Conservation (phyloP, 2,329 filamentous ascomycete genomes). For the Claviceps sp. region DNA sequence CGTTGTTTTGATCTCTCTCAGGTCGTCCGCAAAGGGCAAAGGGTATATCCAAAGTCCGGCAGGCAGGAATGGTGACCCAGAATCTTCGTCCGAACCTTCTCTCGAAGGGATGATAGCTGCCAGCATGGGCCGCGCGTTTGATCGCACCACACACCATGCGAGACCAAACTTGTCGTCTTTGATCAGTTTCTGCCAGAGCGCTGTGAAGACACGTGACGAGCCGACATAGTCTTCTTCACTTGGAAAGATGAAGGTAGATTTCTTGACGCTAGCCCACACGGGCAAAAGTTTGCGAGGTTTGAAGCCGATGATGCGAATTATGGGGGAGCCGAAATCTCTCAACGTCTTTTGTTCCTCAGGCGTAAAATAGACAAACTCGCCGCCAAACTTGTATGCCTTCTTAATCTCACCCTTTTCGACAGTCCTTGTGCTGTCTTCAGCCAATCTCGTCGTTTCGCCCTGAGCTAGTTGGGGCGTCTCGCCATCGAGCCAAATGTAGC, state of each 20-base stretch:
- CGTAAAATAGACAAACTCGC: slow-evolving; percentile 75
- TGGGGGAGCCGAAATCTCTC: slow-evolving; percentile 65
- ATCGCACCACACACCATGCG: slow-evolving; percentile 77
- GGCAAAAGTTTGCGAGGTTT: slow-evolving; percentile 65
- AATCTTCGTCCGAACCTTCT: slow-evolving; percentile 49
- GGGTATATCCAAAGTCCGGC: slow-evolving; percentile 81
- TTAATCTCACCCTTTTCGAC: slow-evolving; percentile 72
- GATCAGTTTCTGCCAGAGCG: slow-evolving; percentile 76
- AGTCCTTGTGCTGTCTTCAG: slow-evolving; percentile 62
- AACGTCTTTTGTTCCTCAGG: slow-evolving; percentile 70
- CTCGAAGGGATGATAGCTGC: slow-evolving; percentile 70
- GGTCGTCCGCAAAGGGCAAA: slow-evolving; percentile 79
- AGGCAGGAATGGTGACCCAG: slow-evolving; percentile 57
- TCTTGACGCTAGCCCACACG: slow-evolving; percentile 73
- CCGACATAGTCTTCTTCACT: slow-evolving; percentile 82
- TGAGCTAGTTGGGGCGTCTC: slow-evolving; percentile 71
- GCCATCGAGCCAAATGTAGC: slow-evolving; percentile 79
- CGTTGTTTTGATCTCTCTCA: slow-evolving; percentile 59
- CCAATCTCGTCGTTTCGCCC: slow-evolving; percentile 59
- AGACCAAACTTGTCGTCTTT: slow-evolving; percentile 69
- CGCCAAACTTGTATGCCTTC: slow-evolving; percentile 93
- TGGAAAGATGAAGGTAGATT: slow-evolving; percentile 86
- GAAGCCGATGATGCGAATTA: slow-evolving; percentile 86
- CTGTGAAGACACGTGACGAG: slow-evolving; percentile 84
- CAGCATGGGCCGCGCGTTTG: slow-evolving; percentile 66